Conservation (phyloP, 2,329 filamentous ascomycete genomes). For the Fusarium floridanum region DNA sequence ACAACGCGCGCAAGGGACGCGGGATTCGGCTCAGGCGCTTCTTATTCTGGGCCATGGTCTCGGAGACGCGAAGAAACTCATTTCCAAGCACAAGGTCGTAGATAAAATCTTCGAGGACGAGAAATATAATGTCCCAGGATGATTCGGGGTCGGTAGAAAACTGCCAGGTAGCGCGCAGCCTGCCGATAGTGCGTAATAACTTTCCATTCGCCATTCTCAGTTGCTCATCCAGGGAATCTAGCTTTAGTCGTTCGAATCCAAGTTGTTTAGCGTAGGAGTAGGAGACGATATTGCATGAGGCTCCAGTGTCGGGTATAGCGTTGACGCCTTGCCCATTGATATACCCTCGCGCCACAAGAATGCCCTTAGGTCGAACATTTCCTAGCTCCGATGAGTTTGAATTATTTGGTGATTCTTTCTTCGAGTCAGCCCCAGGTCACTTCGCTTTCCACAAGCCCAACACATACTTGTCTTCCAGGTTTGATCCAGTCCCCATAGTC, state of each 20-base stretch:
- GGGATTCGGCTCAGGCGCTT: not conserved
- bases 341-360: not conserved
- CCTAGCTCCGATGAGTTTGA: not conserved
- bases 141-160: not conserved
- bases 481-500: not conserved
- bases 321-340: not conserved
- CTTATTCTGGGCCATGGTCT: not conserved
- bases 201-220: not conserved
- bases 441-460: not conserved
- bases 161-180: not conserved
- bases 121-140: not conserved
- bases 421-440: not conserved
- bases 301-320: not conserved
- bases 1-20: not conserved
- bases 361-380: not conserved
- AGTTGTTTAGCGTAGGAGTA: not conserved
- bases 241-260: not conserved
- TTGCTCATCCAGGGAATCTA: not conserved
- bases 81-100: not conserved
- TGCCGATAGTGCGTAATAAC: not conserved
- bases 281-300: not conserved
- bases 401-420: not conserved
- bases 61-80: not conserved
- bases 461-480: too few relatives aligned
- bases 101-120: not conserved